Evolutionary conservation across 2,329 filamentous ascomycete species (phyloP).

Genomic region (Scleromitrula shiraiana): DNA sequence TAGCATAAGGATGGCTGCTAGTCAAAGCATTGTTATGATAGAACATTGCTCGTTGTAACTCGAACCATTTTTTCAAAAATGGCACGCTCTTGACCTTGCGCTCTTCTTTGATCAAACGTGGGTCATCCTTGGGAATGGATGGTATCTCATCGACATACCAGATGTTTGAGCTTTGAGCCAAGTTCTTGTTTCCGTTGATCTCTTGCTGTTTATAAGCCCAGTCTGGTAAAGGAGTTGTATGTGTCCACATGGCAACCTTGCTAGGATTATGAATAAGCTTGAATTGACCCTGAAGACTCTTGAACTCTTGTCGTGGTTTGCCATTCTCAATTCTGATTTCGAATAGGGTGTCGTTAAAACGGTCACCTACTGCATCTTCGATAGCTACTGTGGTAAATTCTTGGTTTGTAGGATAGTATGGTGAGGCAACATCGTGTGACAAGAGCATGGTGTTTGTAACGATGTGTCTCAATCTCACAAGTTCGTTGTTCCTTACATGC

Average conservation of each 20-base stretch:
- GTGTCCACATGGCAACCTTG: constrained; percentile 99
- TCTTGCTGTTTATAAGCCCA: constrained; percentile 98
- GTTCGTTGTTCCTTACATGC: constrained; percentile 71
- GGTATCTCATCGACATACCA: constrained; percentile 91
- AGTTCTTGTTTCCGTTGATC: constrained; percentile 98
- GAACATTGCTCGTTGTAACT: constrained; percentile 97
- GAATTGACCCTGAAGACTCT: constrained; percentile 86
- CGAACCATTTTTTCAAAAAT: constrained; percentile 91
- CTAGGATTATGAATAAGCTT: constrained; percentile 91
- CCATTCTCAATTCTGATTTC: constrained; percentile 84
- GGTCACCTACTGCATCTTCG: constrained; percentile 64
- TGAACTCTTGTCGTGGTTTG: constrained; percentile 76
- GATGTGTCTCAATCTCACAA: constrained; percentile 79
- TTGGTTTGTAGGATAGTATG: constrained; percentile 94
- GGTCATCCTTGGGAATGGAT: constrained; percentile 59
- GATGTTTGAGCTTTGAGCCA: constrained; percentile 80
- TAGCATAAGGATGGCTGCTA: constrained; percentile 92
- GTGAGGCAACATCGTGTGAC: constrained; percentile 94
- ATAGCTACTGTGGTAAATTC: constrained; percentile 81
- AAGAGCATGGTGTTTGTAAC: constrained; percentile 80
- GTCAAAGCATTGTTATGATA: constrained; percentile 98
- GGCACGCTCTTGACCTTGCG: constrained; percentile 75
- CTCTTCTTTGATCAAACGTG: constrained; percentile 67
- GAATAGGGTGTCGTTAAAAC: constrained; percentile 85
- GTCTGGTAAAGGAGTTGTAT: constrained; percentile 87